phyloP scores from a whole-genome alignment of 805 yeast species.

The Kurtzmaniella cleridarum region DNA sequence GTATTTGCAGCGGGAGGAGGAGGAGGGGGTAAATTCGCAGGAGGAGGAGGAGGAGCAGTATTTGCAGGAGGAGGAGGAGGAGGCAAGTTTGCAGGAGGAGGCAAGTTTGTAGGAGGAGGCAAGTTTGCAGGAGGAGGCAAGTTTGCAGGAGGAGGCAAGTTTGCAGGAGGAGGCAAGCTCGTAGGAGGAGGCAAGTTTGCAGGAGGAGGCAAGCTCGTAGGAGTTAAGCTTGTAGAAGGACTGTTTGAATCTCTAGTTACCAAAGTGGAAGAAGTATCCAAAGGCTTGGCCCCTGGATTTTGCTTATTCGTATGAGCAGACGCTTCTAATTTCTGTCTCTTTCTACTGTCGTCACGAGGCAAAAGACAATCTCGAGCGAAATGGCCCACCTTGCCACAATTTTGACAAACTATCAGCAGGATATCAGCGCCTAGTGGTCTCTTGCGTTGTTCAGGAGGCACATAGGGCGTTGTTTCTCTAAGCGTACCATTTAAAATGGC shows the following conservation, averaged over 20 bases:
- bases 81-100: constrained; percentile 10
- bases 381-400: constrained; percentile 83
- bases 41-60: constrained; percentile 16
- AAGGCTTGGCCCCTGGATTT: constrained; percentile 1
- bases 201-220: constrained; percentile 4
- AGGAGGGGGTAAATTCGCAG: constrained; percentile 7
- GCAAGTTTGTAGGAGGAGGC: constrained; percentile 6
- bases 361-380: constrained; percentile 79
- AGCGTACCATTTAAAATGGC: constrained; percentile 94
- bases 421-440: constrained; percentile 30
- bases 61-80: constrained; percentile 6
- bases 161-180: constrained; percentile 14
- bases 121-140: constrained; percentile 5
- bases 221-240: neutral
- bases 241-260: constrained; percentile 1
- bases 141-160: constrained; percentile 5
- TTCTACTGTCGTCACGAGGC: constrained; percentile 29
- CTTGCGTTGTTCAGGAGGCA: constrained; percentile 20
- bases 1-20: neutral
- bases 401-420: constrained; percentile 58
- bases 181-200: constrained; percentile 15
- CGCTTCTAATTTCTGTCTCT: constrained; percentile 42
- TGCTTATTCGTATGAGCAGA: constrained; percentile 13
- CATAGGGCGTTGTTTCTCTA: constrained; percentile 66
- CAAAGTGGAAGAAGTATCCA: neutral